A percentile compares a stretch with the other conserved stretches of the same genome.
These are phyloP conservation scores for Paracoccidioides brasiliensis DNA, from an alignment of 2,329 filamentous ascomycete species.

Conservation along the genomic window DNA sequence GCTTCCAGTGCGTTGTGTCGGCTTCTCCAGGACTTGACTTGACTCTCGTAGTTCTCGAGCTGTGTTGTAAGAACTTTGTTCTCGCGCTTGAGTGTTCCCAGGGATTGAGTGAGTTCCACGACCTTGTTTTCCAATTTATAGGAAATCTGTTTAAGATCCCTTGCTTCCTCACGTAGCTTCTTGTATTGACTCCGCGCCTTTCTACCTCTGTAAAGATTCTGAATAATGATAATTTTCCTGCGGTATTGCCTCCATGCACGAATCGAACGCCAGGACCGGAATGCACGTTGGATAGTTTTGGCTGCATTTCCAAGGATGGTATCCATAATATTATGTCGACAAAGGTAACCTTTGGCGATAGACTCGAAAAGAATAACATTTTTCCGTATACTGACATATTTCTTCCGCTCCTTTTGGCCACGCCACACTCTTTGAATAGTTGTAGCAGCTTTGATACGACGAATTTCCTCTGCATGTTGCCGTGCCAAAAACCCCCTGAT, in stretches of 20 bases:
- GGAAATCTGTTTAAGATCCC: slow-evolving; percentile 97
- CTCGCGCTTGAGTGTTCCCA: slow-evolving; percentile 84
- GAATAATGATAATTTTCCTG: slow-evolving; percentile 75
- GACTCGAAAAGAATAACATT: slow-evolving; percentile 84
- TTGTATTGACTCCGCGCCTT: slow-evolving; percentile 75
- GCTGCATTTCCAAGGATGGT: slow-evolving; percentile 87
- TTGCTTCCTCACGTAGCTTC: slow-evolving; percentile 80
- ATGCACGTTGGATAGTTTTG: slow-evolving; percentile 76
- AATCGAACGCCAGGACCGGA: slow-evolving; percentile 68
- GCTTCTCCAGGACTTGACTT: slow-evolving; percentile 92
- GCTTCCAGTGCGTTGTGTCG: slow-evolving; percentile 82
- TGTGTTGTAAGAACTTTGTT: slow-evolving; percentile 83
- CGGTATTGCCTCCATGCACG: slow-evolving; percentile 78
- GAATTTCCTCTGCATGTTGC: slow-evolving; percentile 63
- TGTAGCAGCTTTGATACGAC: slow-evolving; percentile 74
- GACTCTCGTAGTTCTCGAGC: slow-evolving; percentile 88
- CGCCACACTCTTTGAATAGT: slow-evolving; percentile 94
- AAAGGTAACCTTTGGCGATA: slow-evolving; percentile 79
- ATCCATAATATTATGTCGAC: slow-evolving; percentile 84
- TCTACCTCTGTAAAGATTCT: slow-evolving; percentile 86
- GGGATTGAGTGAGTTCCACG: slow-evolving; percentile 85
- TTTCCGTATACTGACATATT: slow-evolving; percentile 62
- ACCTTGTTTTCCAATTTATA: slow-evolving; percentile 99
- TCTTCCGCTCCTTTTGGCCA: slow-evolving; percentile 76
- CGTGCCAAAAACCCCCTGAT: slow-evolving; percentile 67